These are phyloP conservation scores for Spatholobus suberectus DNA, from an alignment of 306 rosid genomes.

Conservation along the genomic window DNA sequence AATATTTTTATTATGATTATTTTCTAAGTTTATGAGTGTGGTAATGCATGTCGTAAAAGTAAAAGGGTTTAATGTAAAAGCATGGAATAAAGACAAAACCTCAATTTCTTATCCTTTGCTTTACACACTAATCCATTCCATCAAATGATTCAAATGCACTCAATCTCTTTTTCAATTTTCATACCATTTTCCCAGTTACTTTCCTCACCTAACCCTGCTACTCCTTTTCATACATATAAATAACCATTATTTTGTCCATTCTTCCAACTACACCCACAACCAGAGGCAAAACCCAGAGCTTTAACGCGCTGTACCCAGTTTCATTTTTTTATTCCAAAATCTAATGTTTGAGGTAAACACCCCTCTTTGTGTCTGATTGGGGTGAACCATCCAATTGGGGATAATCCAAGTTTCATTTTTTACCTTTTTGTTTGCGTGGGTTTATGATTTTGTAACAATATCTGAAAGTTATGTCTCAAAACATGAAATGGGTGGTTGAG, in stretches of 20 bases:
- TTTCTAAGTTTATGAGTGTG: neutral
- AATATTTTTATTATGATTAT: neutral
- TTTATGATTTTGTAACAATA: constrained; percentile 1
- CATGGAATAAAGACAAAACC: constrained; percentile 47
- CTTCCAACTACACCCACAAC: constrained; percentile 22
- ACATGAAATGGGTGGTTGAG: constrained; percentile 40
- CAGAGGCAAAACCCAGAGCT: constrained; percentile 10
- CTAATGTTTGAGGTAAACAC: constrained; percentile 37
- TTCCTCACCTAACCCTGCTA: constrained; percentile 54
- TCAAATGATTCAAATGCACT: constrained; percentile 48
- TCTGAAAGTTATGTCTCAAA: constrained; percentile 22
- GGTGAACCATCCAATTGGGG: constrained; percentile 16
- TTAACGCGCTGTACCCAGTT: constrained; percentile 42
- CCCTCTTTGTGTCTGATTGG: constrained; percentile 18
- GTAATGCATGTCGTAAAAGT: constrained; percentile 30
- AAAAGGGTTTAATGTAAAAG: constrained; percentile 41
- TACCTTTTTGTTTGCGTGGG: neutral
- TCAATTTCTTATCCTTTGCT: constrained; percentile 49
- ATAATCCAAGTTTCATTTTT: neutral
- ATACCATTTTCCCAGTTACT: constrained; percentile 34
- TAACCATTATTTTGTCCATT: neutral
- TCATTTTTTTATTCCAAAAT: constrained; percentile 12
- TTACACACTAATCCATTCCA: constrained; percentile 36
- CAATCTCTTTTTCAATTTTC: constrained; percentile 41
- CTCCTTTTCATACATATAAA: constrained; percentile 21